phyloP scores from a whole-genome alignment of 495 filamentous ascomycete genomes.

The Echria macrotheca region DNA sequence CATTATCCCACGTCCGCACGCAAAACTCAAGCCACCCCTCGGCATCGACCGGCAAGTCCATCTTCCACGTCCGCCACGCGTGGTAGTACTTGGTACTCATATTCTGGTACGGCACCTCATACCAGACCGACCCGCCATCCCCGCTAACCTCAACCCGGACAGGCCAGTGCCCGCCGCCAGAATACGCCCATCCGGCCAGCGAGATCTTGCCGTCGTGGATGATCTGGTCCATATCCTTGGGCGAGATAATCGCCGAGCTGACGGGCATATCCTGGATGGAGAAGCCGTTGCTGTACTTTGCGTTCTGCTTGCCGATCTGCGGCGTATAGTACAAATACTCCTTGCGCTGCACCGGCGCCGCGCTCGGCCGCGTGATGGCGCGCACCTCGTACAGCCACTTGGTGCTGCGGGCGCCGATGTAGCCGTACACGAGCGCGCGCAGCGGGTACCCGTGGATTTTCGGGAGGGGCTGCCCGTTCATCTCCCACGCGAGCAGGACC shows the following conservation, averaged over 20 bases:
- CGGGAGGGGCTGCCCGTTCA: constrained; percentile 63
- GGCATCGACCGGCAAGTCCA: constrained; percentile 50
- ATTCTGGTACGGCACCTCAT: constrained; percentile 43
- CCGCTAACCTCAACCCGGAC: constrained; percentile 51
- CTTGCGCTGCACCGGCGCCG: constrained; percentile 41
- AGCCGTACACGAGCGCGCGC: constrained; percentile 56
- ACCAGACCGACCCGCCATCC: constrained; percentile 57
- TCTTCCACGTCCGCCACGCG: constrained; percentile 51
- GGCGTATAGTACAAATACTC: constrained; percentile 57
- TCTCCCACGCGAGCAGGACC: constrained; percentile 64
- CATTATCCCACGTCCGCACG: constrained; percentile 54
- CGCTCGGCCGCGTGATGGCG: constrained; percentile 39
- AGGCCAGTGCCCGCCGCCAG: constrained; percentile 54
- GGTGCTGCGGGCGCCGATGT: constrained; percentile 53
- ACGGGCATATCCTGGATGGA: constrained; percentile 64
- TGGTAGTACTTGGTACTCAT: constrained; percentile 49
- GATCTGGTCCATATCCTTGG: constrained; percentile 46
- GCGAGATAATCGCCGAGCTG: constrained; percentile 53
- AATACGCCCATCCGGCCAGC: constrained; percentile 55
- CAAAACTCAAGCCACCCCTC: constrained; percentile 57
- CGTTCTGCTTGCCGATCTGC: constrained; percentile 58
- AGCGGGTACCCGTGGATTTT: constrained; percentile 61
- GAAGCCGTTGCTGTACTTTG: constrained; percentile 45
- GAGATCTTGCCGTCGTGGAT: constrained; percentile 50
- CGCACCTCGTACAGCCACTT: constrained; percentile 56